Percentiles rank a stretch among this genome's conserved stretches.
These are phyloP conservation scores for Rhododendron molle DNA, from an alignment of 148 eudicot genomes.

Conservation along the genomic window DNA sequence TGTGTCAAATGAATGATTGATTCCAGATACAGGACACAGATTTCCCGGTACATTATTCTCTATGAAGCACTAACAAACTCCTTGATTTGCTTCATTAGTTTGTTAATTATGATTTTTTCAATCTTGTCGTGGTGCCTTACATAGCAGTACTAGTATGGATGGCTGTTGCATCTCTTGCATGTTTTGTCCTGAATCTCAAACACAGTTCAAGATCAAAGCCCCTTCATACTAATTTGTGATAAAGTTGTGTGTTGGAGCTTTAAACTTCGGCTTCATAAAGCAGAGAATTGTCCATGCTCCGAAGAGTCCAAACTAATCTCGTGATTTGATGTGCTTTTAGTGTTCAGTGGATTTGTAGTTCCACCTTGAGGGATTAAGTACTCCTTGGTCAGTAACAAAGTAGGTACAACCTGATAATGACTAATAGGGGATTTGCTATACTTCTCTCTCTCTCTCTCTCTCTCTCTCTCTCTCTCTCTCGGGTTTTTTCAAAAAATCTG, in stretches of 20 bases:
- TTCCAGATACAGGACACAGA: neutral
- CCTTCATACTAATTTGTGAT: neutral
- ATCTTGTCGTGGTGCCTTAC: neutral
- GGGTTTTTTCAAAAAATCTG: neutral
- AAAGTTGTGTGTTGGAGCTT: neutral
- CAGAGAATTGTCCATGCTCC: neutral
- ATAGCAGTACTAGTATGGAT: neutral
- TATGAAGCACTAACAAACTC: neutral
- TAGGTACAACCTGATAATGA: neutral
- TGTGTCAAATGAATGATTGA: slow-evolving; percentile 10
- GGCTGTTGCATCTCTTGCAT: slow-evolving; percentile 1
- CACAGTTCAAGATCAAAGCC: neutral
- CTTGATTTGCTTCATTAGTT: slow-evolving; percentile 3
- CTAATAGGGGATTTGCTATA: neutral
- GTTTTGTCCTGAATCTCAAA: neutral
- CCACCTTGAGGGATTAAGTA: neutral
- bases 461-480: neutral
- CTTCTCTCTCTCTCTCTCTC: neutral
- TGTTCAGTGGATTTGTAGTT: neutral
- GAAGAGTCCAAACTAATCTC: neutral
- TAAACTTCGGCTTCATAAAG: neutral
- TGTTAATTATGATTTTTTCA: neutral
- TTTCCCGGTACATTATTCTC: neutral
- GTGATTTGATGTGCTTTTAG: neutral
- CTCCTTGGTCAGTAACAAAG: too few relatives aligned